Evolutionary conservation across 495 filamentous ascomycete species (phyloP), one percentile per base, ranked within the genome.

Genomic region (Tuber aestivum): DNA sequence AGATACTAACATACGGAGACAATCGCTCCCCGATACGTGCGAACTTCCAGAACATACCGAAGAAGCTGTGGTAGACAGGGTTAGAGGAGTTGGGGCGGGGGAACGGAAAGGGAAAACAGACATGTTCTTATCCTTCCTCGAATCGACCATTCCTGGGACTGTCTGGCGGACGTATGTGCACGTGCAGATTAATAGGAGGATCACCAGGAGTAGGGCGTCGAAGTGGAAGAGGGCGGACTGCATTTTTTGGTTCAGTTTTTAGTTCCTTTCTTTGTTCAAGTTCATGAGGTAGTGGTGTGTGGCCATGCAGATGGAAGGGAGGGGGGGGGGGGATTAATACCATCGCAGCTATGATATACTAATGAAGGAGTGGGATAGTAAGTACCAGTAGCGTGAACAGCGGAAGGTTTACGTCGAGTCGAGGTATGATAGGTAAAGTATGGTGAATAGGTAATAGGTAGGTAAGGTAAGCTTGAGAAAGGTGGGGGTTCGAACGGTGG

Each of bases 181-280:
- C 44, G 95, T 97, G 87, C 95, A 99, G 83, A 99, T 95, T 76
- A 95, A 89, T 80, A 99, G 92, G 69, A 98, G 90, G 81, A 99
- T 91, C 81, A 97, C 93, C 79, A 97, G 89, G 65, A 99, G 88
- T 74, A 97, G 90, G 72, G 92, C 94, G 83, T 96, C 92, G 87
- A 99, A 97, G 86, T 98, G 97, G 90, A 99, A 98, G 77, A 99
- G 90, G 41, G 96, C 95, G 77, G 95, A 91, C 95, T 97, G 75
- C 79, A 42, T 75, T 20, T 41, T 74, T 56, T n/a, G n/a, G 41
- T 79, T 86, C 84, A 85, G 83, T 81, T 75, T 75, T 42, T 70
- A 72, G 56, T 16, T 61, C 38, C 7, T 32, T 44, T 35, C 9
- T 48, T 56, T 1, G 8, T 4, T n/a, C 23, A 56, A 56, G 37